A percentile compares a stretch with the other conserved stretches of the same genome.
phyloP scores from a whole-genome alignment of 31 red algal genomes.

The Porphyra umbilicalis region DNA sequence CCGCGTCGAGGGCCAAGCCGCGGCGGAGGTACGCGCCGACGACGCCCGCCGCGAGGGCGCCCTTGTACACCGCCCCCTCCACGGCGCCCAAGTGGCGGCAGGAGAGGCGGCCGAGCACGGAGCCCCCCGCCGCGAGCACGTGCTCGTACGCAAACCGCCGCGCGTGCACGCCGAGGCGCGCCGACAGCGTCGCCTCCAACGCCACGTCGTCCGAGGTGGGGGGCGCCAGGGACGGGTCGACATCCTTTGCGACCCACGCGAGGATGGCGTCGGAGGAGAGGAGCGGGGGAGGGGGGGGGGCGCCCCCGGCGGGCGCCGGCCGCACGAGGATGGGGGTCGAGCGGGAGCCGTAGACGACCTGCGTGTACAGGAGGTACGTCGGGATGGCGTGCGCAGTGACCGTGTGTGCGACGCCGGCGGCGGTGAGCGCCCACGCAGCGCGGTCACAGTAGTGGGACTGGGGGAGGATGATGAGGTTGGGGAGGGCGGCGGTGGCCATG shows the following conservation, averaged over 20 bases:
- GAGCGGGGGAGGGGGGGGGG: background rate
- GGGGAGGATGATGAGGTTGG: background rate
- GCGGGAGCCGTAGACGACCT: background rate
- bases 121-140: background rate
- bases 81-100: background rate
- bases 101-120: background rate
- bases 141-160: background rate
- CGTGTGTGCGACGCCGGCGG: background rate
- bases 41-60: background rate
- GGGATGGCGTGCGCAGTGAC: background rate
- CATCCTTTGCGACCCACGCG: background rate
- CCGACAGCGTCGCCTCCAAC: background rate
- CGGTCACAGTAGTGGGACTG: conserved; percentile 1
- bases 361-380: background rate
- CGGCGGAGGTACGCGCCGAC: background rate
- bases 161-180: background rate
- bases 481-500: background rate
- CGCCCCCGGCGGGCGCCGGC: background rate
- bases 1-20: background rate
- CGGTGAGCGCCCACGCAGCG: background rate
- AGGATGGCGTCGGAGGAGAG: background rate
- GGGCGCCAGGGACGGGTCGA: background rate
- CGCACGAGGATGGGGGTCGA: background rate
- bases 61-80: background rate
- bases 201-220: background rate